These are phyloP conservation scores for Suhomyces taliae DNA, from an alignment of 1,139 yeast species.

Conservation along the genomic window DNA sequence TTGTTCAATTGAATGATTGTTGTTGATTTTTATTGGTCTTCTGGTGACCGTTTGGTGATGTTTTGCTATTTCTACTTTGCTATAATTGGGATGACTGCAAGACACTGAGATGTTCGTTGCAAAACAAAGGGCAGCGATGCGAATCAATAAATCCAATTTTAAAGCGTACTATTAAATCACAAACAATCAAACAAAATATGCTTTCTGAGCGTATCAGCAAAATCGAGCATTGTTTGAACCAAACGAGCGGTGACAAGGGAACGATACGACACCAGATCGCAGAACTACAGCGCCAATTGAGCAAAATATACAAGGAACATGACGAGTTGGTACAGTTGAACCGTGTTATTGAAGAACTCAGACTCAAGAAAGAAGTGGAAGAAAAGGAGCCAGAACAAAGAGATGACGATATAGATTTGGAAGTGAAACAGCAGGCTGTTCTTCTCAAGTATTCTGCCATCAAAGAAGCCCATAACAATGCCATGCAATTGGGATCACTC, in stretches of 20 bases:
- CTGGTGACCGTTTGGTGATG: too few relatives aligned
- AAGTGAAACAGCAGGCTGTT: slow-evolving; percentile 22
- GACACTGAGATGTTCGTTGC: too few relatives aligned
- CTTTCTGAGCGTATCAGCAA: background rate
- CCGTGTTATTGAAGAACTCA: slow-evolving; percentile 20
- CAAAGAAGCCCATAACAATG: slow-evolving; percentile 20
- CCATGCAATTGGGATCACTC: slow-evolving; percentile 23
- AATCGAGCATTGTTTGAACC: slow-evolving; percentile 3
- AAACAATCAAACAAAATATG: background rate
- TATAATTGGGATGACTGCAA: too few relatives aligned
- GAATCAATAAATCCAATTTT: too few relatives aligned
- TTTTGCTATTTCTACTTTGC: too few relatives aligned
- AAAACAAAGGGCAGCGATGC: too few relatives aligned
- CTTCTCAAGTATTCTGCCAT: slow-evolving; percentile 22
- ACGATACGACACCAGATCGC: slow-evolving; percentile 15
- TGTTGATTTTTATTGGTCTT: too few relatives aligned
- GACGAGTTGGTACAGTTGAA: slow-evolving; percentile 24
- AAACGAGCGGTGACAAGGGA: slow-evolving; percentile 1
- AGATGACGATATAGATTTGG: slow-evolving; percentile 6
- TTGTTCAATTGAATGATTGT: too few relatives aligned
- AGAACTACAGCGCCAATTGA: slow-evolving; percentile 17
- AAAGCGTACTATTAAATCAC: too few relatives aligned
- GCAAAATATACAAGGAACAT: slow-evolving; percentile 18
- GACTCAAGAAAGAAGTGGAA: slow-evolving; percentile 1
- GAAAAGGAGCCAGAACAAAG: background rate